Percentiles rank a stretch among this genome's conserved stretches.
Evolutionary conservation across 305 asterid genomes (phyloP).

Genomic region (Nicotiana rustica): DNA sequence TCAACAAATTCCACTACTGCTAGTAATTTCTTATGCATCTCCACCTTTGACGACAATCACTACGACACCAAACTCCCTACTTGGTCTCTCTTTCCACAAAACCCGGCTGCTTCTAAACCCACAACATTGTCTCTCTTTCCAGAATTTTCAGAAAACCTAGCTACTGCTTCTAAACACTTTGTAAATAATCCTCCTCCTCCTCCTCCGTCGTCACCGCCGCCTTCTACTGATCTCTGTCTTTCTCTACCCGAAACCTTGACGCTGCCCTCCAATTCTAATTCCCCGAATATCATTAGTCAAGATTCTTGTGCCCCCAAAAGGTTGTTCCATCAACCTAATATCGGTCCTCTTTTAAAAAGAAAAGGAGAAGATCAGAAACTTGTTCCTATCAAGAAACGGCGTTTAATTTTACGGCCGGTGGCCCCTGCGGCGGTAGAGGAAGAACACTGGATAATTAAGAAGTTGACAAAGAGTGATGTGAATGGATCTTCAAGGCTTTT

Average conservation of each 20-base stretch:
- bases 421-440: not conserved
- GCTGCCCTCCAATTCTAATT: no score
- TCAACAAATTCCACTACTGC: no score
- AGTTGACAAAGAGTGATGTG: not conserved
- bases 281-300: no score
- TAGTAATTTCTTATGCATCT: no score
- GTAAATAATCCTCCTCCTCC: not conserved
- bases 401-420: not conserved
- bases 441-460: conserved; percentile 1
- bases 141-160: not conserved
- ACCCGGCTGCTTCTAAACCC: no score
- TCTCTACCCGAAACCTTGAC: not conserved
- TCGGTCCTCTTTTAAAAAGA: no score
- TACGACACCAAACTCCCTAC: no score
- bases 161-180: not conserved
- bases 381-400: not conserved
- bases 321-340: not conserved
- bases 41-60: no score
- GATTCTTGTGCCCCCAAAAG: not conserved
- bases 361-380: not conserved
- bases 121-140: not conserved
- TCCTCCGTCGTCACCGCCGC: not conserved
- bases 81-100: no score
- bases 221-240: not conserved
- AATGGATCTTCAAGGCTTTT: conserved; percentile 10